phyloP scores from a whole-genome alignment of 2,329 filamentous ascomycete genomes.

The Aspergillus piperis region DNA sequence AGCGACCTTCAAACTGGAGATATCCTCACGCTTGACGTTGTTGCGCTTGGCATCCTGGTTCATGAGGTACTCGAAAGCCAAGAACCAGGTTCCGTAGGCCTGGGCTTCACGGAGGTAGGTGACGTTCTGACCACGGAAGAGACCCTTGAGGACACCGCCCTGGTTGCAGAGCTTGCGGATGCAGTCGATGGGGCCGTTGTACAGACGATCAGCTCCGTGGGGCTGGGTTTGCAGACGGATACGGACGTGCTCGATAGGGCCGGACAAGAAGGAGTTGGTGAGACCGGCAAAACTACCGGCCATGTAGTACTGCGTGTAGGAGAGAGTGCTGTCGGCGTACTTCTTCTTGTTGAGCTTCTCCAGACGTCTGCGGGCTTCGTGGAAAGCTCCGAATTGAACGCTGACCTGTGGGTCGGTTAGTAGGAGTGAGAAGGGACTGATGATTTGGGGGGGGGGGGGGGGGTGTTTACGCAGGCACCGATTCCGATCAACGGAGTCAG shows the following conservation, averaged over 20 bases:
- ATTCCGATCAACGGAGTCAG: constrained; percentile 93
- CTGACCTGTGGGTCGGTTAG: constrained; percentile 56
- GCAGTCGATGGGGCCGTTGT: constrained; percentile 84
- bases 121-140: constrained; percentile 86
- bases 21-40: constrained; percentile 70
- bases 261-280: constrained; percentile 83
- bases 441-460: background rate
- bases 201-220: constrained; percentile 76
- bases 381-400: constrained; percentile 98
- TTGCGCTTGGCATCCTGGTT: constrained; percentile 81
- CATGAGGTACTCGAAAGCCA: constrained; percentile 95
- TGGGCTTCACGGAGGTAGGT: constrained; percentile 87
- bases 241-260: constrained; percentile 93
- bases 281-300: constrained; percentile 91
- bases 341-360: constrained; percentile 68
- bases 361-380: constrained; percentile 83
- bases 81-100: constrained; percentile 95
- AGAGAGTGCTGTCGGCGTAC: constrained; percentile 55
- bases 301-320: constrained; percentile 84
- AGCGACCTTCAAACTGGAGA: constrained; percentile 83
- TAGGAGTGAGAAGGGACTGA: background rate
- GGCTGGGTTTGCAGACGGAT: constrained; percentile 96
- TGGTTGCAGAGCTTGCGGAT: constrained; percentile 75
- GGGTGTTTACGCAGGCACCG: constrained; percentile 76
- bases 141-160: constrained; percentile 68